Evolutionary conservation across 345 rosid species (phyloP), one percentile per base, ranked within the genome.

Genomic region (Linum tenue): DNA sequence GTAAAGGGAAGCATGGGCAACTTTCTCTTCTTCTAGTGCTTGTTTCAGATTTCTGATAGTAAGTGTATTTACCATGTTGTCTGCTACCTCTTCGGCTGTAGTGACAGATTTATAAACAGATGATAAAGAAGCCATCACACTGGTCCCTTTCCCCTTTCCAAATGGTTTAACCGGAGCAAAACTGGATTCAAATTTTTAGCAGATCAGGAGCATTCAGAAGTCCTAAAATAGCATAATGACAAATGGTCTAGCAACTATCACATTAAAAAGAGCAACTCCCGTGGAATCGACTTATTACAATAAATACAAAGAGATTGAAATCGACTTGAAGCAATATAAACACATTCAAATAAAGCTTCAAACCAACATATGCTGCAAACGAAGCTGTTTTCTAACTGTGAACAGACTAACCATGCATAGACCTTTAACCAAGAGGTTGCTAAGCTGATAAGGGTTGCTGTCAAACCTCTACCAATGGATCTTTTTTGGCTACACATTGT

Each of bases 121-220:
- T 10, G 71, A 76, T 31, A 67, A 70, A 15, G 77, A 57, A 68
- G 64, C 81, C 31, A 22, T 22, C 22, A 11, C 36, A 3, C 37
- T 56, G 55, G 22, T 39, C 43, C 55, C 73, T 42, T 76, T 70
- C 63, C 71, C 61, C 63, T 75, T 75, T 53, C 39, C 69, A 42
- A 58, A 64, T 3, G 68, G 62, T 70, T 64, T 80, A 68, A 63
- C 55, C 17, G 50, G 67, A 66, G 69, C 78, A 72, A 74, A 69
- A 65, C 62, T 36, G 65, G 65, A 66, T 58, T 37, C 17, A 51
- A 37, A 63, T 64, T 65, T 59, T 71, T 82, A 64, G 40, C 64
- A 43, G 59, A 55, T 55, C 70, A 17, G 57, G 69, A 63, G 67
- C 75, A 61, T 62, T 70, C 68, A 37, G 65, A 56, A 72, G 62